A percentile compares a stretch with the other conserved stretches of the same genome.
Evolutionary conservation across 2,329 filamentous ascomycete species (phyloP).

Genomic region (Penicillium sp.): DNA sequence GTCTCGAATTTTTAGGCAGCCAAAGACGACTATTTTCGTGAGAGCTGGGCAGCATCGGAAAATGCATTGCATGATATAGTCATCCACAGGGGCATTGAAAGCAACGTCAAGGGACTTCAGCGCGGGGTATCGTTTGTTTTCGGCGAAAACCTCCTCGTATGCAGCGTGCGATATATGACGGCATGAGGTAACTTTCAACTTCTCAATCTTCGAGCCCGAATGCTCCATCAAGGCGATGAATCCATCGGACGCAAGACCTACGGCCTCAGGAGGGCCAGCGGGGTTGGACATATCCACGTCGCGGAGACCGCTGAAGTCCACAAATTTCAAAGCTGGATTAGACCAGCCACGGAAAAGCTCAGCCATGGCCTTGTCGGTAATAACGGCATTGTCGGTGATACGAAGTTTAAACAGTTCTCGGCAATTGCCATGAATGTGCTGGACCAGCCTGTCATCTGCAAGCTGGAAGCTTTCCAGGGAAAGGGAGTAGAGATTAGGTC

Average conservation of each 20-base stretch:
- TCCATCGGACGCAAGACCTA: constrained; percentile 74
- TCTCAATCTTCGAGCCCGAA: constrained; percentile 65
- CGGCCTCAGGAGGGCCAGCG: constrained; percentile 58
- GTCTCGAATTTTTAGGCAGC: constrained; percentile 61
- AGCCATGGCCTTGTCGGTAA: constrained; percentile 73
- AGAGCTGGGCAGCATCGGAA: constrained; percentile 49
- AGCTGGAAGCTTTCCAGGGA: constrained; percentile 70
- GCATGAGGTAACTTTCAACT: constrained; percentile 78
- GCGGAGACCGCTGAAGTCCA: constrained; percentile 77
- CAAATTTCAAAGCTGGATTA: constrained; percentile 67
- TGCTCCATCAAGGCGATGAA: constrained; percentile 83
- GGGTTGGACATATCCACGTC: constrained; percentile 72
- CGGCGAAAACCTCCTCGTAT: constrained; percentile 72
- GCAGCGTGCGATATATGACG: constrained; percentile 73
- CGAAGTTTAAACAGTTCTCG: constrained; percentile 71
- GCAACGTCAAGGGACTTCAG: constrained; percentile 73
- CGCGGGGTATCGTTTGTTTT: constrained; percentile 62
- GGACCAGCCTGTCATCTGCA: constrained; percentile 68
- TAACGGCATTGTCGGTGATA: constrained; percentile 72
- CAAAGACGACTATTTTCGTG: constrained; percentile 61
- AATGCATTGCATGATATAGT: constrained; percentile 46
- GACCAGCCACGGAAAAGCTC: constrained; percentile 73
- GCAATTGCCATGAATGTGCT: constrained; percentile 70
- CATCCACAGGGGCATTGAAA: constrained; percentile 56
- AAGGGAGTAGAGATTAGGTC: constrained; percentile 69